Conservation (phyloP, 805 yeast species). For the Diddensiella transvaalensis region DNA sequence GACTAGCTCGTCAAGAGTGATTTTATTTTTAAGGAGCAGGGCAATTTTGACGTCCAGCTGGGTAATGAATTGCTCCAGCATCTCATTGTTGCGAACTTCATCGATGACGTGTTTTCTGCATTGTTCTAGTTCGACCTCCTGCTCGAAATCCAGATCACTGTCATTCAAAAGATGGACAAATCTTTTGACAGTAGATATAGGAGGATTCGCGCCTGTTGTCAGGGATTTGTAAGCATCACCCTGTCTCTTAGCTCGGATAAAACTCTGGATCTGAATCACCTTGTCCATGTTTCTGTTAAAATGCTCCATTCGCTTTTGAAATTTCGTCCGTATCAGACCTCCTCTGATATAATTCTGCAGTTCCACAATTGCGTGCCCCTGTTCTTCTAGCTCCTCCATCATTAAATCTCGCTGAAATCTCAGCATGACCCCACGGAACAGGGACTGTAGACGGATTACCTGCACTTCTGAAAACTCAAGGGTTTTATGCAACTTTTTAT, state of each 20-base stretch:
- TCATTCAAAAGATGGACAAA: conserved; percentile 75
- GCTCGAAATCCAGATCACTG: conserved; percentile 67
- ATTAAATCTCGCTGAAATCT: conserved; percentile 33
- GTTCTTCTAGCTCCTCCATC: conserved; percentile 36
- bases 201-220: conserved; percentile 69
- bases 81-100: conserved; percentile 66
- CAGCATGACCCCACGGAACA: conserved; percentile 35
- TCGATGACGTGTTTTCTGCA: conserved; percentile 65
- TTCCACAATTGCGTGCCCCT: conserved; percentile 24
- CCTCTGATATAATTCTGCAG: conserved; percentile 37
- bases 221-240: conserved; percentile 71
- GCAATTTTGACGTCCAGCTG: conserved; percentile 76
- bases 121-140: conserved; percentile 66
- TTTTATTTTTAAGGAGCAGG: conserved; percentile 71
- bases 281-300: conserved; percentile 55
- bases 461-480: conserved; percentile 23
- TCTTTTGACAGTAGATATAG: conserved; percentile 67
- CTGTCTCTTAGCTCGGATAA: conserved; percentile 62
- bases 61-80: conserved; percentile 67
- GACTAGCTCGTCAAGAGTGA: conserved; percentile 67
- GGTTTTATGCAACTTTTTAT: conserved; percentile 18
- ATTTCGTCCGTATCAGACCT: conserved; percentile 26
- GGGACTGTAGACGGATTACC: conserved; percentile 34
- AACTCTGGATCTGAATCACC: conserved; percentile 71
- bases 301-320: conserved; percentile 36